A percentile compares a stretch with the other conserved stretches of the same genome.
phyloP scores from a whole-genome alignment of 139 green algal genomes.

The Haematococcus sp. region DNA sequence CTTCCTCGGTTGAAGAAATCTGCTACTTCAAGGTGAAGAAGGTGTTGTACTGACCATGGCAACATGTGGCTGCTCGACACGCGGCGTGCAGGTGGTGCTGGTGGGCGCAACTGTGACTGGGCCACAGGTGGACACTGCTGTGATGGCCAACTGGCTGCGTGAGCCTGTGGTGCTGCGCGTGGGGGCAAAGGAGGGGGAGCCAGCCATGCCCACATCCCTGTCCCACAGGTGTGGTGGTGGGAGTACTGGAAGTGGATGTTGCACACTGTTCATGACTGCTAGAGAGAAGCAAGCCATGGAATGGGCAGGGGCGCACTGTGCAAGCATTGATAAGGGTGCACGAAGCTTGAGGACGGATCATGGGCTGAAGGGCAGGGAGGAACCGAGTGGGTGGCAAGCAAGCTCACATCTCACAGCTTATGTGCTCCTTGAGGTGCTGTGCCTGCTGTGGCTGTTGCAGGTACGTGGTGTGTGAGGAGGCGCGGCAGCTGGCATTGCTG shows the following conservation, averaged over 20 bases:
- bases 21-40: no score
- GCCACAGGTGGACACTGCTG: conserved; percentile 30
- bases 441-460: conserved; percentile 9
- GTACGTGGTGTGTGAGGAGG: conserved; percentile 44
- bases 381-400: no score
- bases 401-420: not conserved
- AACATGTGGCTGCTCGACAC: no score
- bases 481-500: conserved; percentile 52
- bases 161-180: conserved; percentile 53
- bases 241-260: no score
- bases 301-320: no score
- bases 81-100: conserved; percentile 53
- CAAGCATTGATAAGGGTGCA: no score
- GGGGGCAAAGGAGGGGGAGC: conserved; percentile 7
- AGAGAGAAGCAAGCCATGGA: no score
- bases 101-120: conserved; percentile 68
- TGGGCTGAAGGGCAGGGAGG: no score
- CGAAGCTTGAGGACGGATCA: no score
- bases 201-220: conserved; percentile 4
- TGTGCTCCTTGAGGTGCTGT: not conserved
- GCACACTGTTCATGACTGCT: no score
- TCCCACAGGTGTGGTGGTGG: conserved; percentile 10
- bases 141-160: conserved; percentile 52
- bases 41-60: no score
- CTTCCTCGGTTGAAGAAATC: no score